A percentile compares a stretch with the other conserved stretches of the same genome.
Evolutionary conservation across 2,329 filamentous ascomycete genomes (phyloP).

Genomic region (Trichophyton mentagrophytes): DNA sequence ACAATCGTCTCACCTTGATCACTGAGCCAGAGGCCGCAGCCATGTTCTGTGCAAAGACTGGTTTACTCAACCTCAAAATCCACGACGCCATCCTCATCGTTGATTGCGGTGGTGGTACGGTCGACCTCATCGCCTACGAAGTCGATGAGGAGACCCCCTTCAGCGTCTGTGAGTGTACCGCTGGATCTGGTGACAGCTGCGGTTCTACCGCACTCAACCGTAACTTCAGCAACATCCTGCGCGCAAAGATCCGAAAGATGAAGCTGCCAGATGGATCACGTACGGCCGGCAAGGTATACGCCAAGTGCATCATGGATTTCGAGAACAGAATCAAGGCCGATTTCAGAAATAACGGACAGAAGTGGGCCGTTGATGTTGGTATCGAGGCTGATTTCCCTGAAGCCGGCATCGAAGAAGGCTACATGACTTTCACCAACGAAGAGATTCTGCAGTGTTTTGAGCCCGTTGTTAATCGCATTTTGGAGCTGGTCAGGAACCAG

Average conservation of each 20-base stretch:
- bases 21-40: constrained; percentile 95
- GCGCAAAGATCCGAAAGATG: constrained; percentile 98
- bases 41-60: constrained; percentile 95
- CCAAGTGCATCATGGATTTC: constrained; percentile 99
- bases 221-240: constrained; percentile 95
- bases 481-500: constrained; percentile 92
- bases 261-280: constrained; percentile 94
- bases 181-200: constrained; percentile 92
- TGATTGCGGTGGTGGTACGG: constrained; percentile 94
- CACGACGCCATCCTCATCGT: constrained; percentile 97
- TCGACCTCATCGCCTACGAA: constrained; percentile 97
- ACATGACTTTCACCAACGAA: constrained; percentile 99
- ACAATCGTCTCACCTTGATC: constrained; percentile 86
- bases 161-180: constrained; percentile 92
- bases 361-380: constrained; percentile 97
- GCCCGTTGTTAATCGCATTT: constrained; percentile 90
- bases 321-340: constrained; percentile 99
- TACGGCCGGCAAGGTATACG: constrained; percentile 94
- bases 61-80: constrained; percentile 90
- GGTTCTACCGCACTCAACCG: constrained; percentile 96
- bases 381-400: constrained; percentile 98
- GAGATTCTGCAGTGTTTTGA: constrained; percentile 98
- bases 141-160: constrained; percentile 97
- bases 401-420: constrained; percentile 94
- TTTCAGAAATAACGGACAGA: constrained; percentile 97